Evolutionary conservation across 805 yeast species (phyloP).

Genomic region (Kuraishia floccosa): DNA sequence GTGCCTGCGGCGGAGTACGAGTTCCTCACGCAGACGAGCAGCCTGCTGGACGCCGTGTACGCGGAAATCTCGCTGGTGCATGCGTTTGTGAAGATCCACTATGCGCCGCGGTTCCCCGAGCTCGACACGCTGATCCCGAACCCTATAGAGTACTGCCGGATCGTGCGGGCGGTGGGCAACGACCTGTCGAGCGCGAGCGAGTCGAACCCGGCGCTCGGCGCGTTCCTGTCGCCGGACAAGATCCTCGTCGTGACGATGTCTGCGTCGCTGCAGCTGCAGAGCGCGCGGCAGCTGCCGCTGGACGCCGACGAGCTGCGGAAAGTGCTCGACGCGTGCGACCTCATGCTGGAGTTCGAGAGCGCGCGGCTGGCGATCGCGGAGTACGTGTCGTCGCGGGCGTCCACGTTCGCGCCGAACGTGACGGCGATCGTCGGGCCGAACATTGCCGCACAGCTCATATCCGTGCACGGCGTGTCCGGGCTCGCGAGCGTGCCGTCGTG

Average conservation of each 20-base stretch:
- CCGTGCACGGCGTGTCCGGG: slow-evolving; percentile 58
- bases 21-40: slow-evolving; percentile 45
- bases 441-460: slow-evolving; percentile 62
- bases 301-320: slow-evolving; percentile 19
- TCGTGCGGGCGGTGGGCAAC: slow-evolving; percentile 40
- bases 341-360: slow-evolving; percentile 31
- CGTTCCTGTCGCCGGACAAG: slow-evolving; percentile 49
- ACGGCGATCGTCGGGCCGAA: slow-evolving; percentile 61
- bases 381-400: slow-evolving; percentile 46
- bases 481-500: slow-evolving; percentile 71
- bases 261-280: slow-evolving; percentile 24
- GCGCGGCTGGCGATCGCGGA: slow-evolving; percentile 30
- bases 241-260: slow-evolving; percentile 67
- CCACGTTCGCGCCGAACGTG: slow-evolving; percentile 68
- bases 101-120: slow-evolving; percentile 60
- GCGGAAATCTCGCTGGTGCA: slow-evolving; percentile 41
- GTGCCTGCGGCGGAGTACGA: slow-evolving; percentile 29
- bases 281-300: slow-evolving; percentile 7
- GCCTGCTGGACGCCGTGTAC: slow-evolving; percentile 38
- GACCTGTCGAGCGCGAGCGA: slow-evolving; percentile 6
- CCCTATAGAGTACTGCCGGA: slow-evolving; percentile 49
- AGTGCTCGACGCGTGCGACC: slow-evolving; percentile 32
- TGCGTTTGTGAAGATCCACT: slow-evolving; percentile 36
- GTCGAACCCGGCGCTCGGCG: slow-evolving; percentile 22
- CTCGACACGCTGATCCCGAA: slow-evolving; percentile 49